phyloP scores from a whole-genome alignment of 1,139 yeast species.

The Meyerozyma guilliermondii region DNA sequence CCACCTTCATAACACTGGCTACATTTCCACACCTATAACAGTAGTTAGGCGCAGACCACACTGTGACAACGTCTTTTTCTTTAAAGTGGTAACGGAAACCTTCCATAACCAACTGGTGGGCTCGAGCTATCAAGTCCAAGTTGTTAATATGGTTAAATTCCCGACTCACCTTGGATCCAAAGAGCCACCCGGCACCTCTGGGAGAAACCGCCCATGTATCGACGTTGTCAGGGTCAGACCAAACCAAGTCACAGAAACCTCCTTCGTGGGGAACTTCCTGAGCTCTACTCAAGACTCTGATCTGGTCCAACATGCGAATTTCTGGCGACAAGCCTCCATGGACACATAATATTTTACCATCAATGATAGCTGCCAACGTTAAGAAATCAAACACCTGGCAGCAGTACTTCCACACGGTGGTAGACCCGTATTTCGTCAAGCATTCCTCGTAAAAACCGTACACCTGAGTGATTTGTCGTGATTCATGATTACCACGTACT shows the following conservation, averaged over 20 bases:
- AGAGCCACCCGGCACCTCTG: conserved; percentile 97
- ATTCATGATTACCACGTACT: conserved; percentile 92
- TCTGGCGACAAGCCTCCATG: conserved; percentile 99
- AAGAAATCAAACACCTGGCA: conserved; percentile 94
- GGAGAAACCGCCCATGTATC: conserved; percentile 99
- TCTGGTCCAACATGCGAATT: conserved; percentile 93
- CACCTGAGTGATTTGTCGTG: conserved; percentile 92
- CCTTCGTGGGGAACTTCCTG: conserved; percentile 99
- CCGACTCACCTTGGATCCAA: conserved; percentile 87
- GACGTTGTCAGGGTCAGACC: conserved; percentile 98
- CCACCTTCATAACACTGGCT: conserved; percentile 96
- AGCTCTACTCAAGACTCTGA: conserved; percentile 91
- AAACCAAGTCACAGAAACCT: conserved; percentile 92
- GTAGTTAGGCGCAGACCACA: conserved; percentile 97
- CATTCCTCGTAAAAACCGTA: conserved; percentile 93
- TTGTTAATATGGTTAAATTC: conserved; percentile 94
- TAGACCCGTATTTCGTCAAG: conserved; percentile 83
- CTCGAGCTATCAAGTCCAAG: conserved; percentile 83
- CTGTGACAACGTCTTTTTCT: conserved; percentile 93
- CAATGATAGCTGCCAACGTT: conserved; percentile 91
- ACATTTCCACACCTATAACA: conserved; percentile 98
- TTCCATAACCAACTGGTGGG: conserved; percentile 98
- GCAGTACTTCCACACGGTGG: conserved; percentile 98
- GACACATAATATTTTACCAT: conserved; percentile 88
- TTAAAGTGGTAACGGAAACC: conserved; percentile 94